Base-by-base conservation (phyloP, 192 early-diverging fungal species). In the Linnemannia zychae region DNA sequence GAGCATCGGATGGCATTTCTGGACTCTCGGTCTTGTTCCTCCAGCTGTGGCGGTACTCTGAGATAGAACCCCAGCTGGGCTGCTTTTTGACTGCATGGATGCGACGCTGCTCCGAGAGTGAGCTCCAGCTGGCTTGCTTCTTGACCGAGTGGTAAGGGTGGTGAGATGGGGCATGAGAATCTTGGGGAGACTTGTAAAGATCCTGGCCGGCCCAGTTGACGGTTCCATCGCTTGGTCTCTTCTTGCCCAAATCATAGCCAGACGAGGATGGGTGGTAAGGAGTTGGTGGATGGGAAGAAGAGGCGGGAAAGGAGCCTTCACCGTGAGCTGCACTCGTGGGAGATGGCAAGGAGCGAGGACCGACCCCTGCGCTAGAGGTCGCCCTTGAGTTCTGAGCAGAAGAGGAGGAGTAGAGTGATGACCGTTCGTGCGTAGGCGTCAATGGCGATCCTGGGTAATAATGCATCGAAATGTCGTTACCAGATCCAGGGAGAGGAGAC, bases 181-280 rank as follows among this genome's bases (percentile, higher is more conserved):
- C 71, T 33, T 65, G 63, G 36, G 72, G 18, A 71, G n/a, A 53
- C 47, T 73, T 70, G 44, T 73, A 74, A 33, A 68, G 75, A n/a
- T 73, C 65, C 0, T 38, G n/a, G 15, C 69, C 69, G 48, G 18
- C 37, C 82, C 82, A 84, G 47, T 38, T 71, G 16, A 78, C 57
- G 15, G 75, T 60, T 40, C 76, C 81, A 16, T 84, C 81, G 38
- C 81, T 84, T 22, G 81, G 81, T 60, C 81, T 71, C 44, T 84
- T 84, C 44, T 84, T 84, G 38, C 38, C 47, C 5, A 74, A 17
- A 28, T 84, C 81, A 73, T 77, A 70, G 1, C 66, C n/a, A 1
- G 60, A 49, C 33, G 76, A 52, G 13, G 76, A 47, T 31, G 75
- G 73, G 65, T 37, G 75, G 48, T 36, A 48, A 22, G 48, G 76